Evolutionary conservation across 768 basidiomycete genomes (phyloP).

Genomic region (Rhodotorula paludigena): DNA sequence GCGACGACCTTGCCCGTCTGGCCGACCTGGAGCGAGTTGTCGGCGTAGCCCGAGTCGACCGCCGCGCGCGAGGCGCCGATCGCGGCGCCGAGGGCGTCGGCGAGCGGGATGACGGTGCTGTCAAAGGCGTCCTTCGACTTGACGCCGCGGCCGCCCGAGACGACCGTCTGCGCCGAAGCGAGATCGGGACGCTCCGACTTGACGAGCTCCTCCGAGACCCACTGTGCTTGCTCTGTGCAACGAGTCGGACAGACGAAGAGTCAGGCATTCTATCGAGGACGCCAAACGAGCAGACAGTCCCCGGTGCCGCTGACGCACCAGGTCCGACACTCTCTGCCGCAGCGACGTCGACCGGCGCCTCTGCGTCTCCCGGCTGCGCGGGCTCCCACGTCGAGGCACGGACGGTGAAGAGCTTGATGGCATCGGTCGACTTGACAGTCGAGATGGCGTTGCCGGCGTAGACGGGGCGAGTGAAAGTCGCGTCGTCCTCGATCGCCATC

Average conservation of each 20-base stretch:
- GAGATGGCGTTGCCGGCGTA: slow-evolving; percentile 97
- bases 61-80: slow-evolving; percentile 98
- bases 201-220: slow-evolving; percentile 58
- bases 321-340: slow-evolving; percentile 51
- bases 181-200: slow-evolving; percentile 91
- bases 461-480: slow-evolving; percentile 84
- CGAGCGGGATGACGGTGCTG: slow-evolving; percentile 76
- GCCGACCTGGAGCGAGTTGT: slow-evolving; percentile 96
- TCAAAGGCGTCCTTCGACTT: slow-evolving; percentile 94
- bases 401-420: slow-evolving; percentile 90
- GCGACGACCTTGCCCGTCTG: slow-evolving; percentile 99
- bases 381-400: slow-evolving; percentile 79
- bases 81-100: slow-evolving; percentile 86
- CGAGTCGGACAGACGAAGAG: no score
- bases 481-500: slow-evolving; percentile 66
- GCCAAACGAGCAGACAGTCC: no score
- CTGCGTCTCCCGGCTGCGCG: slow-evolving; percentile 51
- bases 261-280: no score
- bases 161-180: slow-evolving; percentile 75
- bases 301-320: neutral
- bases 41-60: slow-evolving; percentile 95
- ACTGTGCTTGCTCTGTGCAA: slow-evolving; percentile 46
- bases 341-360: slow-evolving; percentile 52
- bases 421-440: slow-evolving; percentile 74
- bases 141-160: slow-evolving; percentile 90